Evolutionary conservation across 768 basidiomycete genomes (phyloP), one percentile per base, ranked within the genome.

Genomic region (Hericium erinaceus): DNA sequence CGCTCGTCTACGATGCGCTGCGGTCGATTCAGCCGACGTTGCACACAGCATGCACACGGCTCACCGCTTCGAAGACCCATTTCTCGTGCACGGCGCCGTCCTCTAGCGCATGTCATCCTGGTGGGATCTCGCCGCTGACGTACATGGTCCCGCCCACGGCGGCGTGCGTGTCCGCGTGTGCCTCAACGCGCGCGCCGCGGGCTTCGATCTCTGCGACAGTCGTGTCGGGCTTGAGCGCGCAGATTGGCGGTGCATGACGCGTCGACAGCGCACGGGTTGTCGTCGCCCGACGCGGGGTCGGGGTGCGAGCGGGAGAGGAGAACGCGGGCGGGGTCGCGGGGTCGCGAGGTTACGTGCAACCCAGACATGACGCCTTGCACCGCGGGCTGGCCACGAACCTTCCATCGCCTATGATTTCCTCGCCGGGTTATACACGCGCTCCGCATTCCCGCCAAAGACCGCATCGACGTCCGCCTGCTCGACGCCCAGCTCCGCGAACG

Each of bases 1-100:
- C 92, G 76, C 66, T 93, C 92, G 62, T 92, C 91, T 82, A 85
- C 82, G 61, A 93, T 82, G 52, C 84, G 76, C 87, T 92, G 57
- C 4, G 6, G 16, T 7, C 41, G 40, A 4, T 28, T 28, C 28
- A 28, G 40, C n/a, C 40, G n/a, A n/a, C n/a, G n/a, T n/a, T n/a
- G n/a, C n/a, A n/a, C n/a, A n/a, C 3, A 3, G n/a, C n/a, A n/a
- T n/a, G n/a, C 51, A 26, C 13, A 38, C 52, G 28, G 55, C 28
- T 10, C 12, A 59, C 85, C 69, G 79, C 76, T 64, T 88, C 85
- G 20, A 72, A 69, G 39, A 75, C 69, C 87, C 86, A 79, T 28
- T 62, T 41, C n/a, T 69, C 68, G 52, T 66, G 48, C 22, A 68
- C 66, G 24, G 68, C 69, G 4, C 40, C 40, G n/a, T n/a, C 40